These are phyloP conservation scores for Podaxis mareebaensis DNA, from an alignment of 768 basidiomycete genomes.

Conservation along the genomic window DNA sequence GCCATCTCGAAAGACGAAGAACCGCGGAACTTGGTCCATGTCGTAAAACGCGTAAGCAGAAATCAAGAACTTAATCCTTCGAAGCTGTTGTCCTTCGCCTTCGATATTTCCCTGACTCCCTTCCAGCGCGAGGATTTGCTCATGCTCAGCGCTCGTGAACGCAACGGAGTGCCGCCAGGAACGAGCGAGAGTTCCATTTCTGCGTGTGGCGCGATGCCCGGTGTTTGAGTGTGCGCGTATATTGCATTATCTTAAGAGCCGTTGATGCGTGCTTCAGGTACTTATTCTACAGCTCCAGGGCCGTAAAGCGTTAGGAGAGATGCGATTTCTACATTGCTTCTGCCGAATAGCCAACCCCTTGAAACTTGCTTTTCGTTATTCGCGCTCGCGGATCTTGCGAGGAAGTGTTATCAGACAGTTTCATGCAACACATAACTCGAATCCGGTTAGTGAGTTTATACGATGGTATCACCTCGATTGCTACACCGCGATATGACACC, in stretches of 20 bases:
- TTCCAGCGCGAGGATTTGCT: not conserved
- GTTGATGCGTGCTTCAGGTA: not conserved
- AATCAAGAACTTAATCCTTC: not conserved
- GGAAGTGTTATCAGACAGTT: not conserved
- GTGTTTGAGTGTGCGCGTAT: too few species aligned
- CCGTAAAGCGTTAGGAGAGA: not conserved
- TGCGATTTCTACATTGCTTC: not conserved
- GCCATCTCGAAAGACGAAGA: not conserved
- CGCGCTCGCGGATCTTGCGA: slow-evolving; percentile 5
- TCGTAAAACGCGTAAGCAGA: not conserved
- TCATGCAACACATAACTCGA: not conserved
- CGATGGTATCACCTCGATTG: not conserved
- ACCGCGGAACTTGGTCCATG: not conserved
- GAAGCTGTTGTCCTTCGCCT: not conserved
- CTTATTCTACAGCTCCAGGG: not conserved
- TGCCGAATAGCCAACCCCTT: not conserved
- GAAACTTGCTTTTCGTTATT: not conserved
- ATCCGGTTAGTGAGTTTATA: not conserved
- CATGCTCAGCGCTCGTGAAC: not conserved
- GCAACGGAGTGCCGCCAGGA: not conserved
- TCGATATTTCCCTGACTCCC: slow-evolving; percentile 2
- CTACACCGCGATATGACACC: not conserved
- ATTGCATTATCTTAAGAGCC: not conserved
- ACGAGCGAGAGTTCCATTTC: not conserved
- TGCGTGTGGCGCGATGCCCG: not conserved